These are phyloP conservation scores for Stenocarpella maydis DNA, from an alignment of 2,329 filamentous ascomycete species.

Conservation along the genomic window DNA sequence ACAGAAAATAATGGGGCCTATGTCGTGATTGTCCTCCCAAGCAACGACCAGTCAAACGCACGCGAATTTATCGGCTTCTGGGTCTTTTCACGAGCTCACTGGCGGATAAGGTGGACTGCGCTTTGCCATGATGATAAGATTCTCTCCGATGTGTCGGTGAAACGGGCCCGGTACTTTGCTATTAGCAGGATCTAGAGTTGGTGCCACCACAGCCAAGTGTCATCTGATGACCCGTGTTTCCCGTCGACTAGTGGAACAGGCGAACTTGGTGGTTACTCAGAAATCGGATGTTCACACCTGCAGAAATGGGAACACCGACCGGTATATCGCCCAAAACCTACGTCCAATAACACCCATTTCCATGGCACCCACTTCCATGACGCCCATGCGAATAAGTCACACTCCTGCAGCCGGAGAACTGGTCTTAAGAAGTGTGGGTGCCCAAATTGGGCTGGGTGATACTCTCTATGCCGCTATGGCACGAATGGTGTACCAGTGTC, in stretches of 20 bases:
- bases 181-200: not conserved
- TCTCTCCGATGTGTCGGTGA: not conserved
- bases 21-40: not conserved
- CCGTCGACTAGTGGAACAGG: not conserved
- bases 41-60: not conserved
- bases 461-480: too few relatives aligned
- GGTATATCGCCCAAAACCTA: too few relatives aligned
- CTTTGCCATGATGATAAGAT: not conserved
- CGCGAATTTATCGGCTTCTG: not conserved
- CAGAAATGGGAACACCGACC: too few relatives aligned
- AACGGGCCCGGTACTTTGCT: not conserved
- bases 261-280: not conserved
- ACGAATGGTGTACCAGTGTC: too few relatives aligned
- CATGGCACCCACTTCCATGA: too few relatives aligned
- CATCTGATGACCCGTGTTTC: constrained; percentile 10
- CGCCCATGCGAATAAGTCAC: too few relatives aligned
- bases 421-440: too few relatives aligned
- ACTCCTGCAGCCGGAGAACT: too few relatives aligned
- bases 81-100: not conserved
- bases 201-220: not conserved
- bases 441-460: too few relatives aligned
- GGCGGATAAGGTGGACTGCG: not conserved
- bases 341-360: too few relatives aligned
- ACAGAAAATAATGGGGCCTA: not conserved
- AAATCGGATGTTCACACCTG: too few relatives aligned